Conservation (phyloP, 805 yeast genomes). For the Metschnikowia santaceciliae region DNA sequence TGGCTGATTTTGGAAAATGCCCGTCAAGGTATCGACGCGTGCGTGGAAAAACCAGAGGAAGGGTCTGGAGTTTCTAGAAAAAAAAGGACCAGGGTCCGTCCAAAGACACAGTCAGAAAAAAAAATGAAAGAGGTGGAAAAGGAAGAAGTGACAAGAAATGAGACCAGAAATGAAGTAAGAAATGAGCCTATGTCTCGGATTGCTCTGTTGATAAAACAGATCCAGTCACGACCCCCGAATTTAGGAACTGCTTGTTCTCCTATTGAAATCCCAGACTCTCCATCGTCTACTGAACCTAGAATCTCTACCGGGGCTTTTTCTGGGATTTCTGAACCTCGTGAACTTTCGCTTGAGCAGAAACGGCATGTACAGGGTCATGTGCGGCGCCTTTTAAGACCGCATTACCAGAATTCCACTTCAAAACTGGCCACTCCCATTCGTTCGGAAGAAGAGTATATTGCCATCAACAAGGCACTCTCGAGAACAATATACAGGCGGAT, state of each 20-base stretch:
- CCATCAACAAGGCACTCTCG: conserved; percentile 60
- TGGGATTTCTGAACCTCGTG: conserved; percentile 1
- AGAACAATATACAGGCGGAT: conserved; percentile 48
- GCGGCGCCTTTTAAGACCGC: conserved; percentile 47
- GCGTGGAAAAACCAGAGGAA: not conserved
- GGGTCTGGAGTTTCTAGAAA: not conserved
- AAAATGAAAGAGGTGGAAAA: no score
- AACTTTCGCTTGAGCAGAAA: conserved; percentile 44
- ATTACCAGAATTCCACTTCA: conserved; percentile 28
- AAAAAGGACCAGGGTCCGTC: not conserved
- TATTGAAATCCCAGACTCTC: not conserved
- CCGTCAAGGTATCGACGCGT: conserved; percentile 11
- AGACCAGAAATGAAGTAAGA: no score
- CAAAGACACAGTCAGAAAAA: not conserved
- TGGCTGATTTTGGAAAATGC: conserved; percentile 38
- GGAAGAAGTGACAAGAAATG: no score
- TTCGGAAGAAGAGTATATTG: conserved; percentile 46
- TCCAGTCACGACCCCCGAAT: conserved; percentile 7
- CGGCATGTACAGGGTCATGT: conserved; percentile 53
- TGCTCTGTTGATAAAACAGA: conserved; percentile 22
- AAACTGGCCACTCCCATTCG: conserved; percentile 14
- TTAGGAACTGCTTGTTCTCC: not conserved
- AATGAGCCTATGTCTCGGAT: conserved; percentile 9
- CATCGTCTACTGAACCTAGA: not conserved
- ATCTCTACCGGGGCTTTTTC: no score